phyloP scores from a whole-genome alignment of 768 basidiomycete species.

The Leccinum obscurum region DNA sequence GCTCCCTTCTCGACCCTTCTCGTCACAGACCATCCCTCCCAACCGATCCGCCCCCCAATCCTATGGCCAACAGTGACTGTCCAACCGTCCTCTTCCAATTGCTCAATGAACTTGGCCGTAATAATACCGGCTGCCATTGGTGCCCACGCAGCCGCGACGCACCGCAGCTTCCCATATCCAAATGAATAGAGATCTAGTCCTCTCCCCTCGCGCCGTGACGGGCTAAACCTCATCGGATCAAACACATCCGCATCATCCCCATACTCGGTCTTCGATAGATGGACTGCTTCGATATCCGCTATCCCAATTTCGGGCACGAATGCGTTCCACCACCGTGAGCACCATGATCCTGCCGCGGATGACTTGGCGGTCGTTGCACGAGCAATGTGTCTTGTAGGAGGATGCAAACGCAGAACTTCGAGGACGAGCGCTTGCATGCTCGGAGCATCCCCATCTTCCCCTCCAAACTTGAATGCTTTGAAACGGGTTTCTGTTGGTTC shows the following conservation, averaged over 20 bases:
- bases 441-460: conserved; percentile 14
- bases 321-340: conserved; percentile 13
- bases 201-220: conserved; percentile 16
- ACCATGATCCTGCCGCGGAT: background rate
- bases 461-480: conserved; percentile 9
- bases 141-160: conserved; percentile 51
- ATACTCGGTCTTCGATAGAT: conserved; percentile 19
- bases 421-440: conserved; percentile 27
- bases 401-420: conserved; percentile 32
- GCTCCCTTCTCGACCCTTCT: conserved; percentile 25
- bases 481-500: conserved; percentile 26
- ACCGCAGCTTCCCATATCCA: conserved; percentile 42
- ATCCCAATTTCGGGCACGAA: conserved; percentile 18
- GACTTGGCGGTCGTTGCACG: conserved; percentile 8
- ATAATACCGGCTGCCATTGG: conserved; percentile 55
- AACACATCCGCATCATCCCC: conserved; percentile 41
- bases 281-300: conserved; percentile 25
- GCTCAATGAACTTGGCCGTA: conserved; percentile 40
- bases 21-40: conserved; percentile 39
- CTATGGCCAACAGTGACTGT: conserved; percentile 11
- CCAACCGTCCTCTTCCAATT: conserved; percentile 27
- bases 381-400: conserved; percentile 26
- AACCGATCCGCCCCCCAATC: conserved; percentile 47
- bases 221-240: conserved; percentile 44
- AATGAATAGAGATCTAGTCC: conserved; percentile 41